Base-by-base conservation (phyloP, 2,329 filamentous ascomycete species). In the Hypomyces perniciosus region DNA sequence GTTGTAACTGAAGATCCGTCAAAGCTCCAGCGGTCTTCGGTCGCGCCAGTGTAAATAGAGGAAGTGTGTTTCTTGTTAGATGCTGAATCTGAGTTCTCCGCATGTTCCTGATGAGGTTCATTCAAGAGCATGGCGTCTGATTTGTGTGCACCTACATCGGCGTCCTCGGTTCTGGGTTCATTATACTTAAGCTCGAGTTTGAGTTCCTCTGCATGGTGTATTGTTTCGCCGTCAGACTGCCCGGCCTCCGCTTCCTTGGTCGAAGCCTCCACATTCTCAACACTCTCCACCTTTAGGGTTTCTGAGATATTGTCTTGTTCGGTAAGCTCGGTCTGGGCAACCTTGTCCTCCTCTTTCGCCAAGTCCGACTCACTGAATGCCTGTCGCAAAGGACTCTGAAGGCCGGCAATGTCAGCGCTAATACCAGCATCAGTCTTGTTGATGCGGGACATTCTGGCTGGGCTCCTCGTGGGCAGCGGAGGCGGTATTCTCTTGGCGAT, bases 401-500 rank as follows among this genome's bases (percentile, higher is more conserved):
- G 64, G 63, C 65, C 54, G 57, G 65, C 60, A 3, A 88, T 65
- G 72, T 92, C 65, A 70, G 83, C 62, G 77, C 87, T 20, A 20
- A 20, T 20, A 20, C 20, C 73, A 68, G 87, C 69, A 30, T 70
- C 68, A 66, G 78, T 64, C 62, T 72, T 77, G 58, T 73, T 74
- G 3, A 69, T 72, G 39, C 74, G 69, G 4, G 79, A 81, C 26
- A 68, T 63, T 74, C 88, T 58, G 66, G 84, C 83, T 1, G 89
- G 86, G 62, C 87, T 95, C 44, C 90, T 78, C 3, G 81, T 77
- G 1, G 91, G 91, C 9, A 96, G 77, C 7, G 87, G 83, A 1
- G 91, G 90, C 1, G 89, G 81, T 1, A 84, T 69, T 34, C 90
- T 80, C 70, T 92, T 95, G 9, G 88, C 83, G 52, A 96, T 95